These are phyloP conservation scores for Diaporthe australafricana DNA, from an alignment of 2,329 filamentous ascomycete genomes.

Conservation along the genomic window DNA sequence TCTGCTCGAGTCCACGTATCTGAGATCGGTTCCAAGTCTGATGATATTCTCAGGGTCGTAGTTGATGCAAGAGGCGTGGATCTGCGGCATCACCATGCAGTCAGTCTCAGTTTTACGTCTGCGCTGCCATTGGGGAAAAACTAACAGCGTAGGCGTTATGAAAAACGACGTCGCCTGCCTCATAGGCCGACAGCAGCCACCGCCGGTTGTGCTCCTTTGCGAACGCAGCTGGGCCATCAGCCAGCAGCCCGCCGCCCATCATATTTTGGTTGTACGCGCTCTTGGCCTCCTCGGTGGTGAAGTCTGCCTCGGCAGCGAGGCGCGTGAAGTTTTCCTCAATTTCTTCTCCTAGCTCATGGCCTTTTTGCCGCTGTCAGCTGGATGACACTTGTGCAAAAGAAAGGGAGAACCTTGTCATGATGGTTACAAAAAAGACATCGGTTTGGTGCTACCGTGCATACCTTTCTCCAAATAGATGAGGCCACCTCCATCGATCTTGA, in stretches of 20 bases:
- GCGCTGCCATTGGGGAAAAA: constrained; percentile 18
- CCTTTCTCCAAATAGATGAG: constrained; percentile 69
- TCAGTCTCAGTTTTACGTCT: background rate
- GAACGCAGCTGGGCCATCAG: constrained; percentile 57
- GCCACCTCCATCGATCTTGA: constrained; percentile 65
- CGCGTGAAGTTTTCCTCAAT: constrained; percentile 61
- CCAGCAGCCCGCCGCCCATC: constrained; percentile 65
- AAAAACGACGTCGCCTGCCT: constrained; percentile 54
- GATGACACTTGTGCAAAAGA: background rate
- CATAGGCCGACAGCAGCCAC: constrained; percentile 53
- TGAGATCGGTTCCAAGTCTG: constrained; percentile 8
- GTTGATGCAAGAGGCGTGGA: constrained; percentile 31
- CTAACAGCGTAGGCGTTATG: constrained; percentile 47
- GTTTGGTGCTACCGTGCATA: constrained; percentile 26
- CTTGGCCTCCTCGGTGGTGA: constrained; percentile 63
- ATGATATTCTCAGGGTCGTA: background rate
- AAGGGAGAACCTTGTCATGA: background rate
- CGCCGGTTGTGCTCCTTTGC: constrained; percentile 41
- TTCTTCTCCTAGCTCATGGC: constrained; percentile 54
- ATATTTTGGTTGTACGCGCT: constrained; percentile 69
- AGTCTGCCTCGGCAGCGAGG: constrained; percentile 58
- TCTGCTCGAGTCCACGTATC: constrained; percentile 15
- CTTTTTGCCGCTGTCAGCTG: background rate
- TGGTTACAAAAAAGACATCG: background rate
- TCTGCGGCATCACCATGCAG: constrained; percentile 35